phyloP scores from a whole-genome alignment of 768 basidiomycete genomes.

The Serendipita vermifera region DNA sequence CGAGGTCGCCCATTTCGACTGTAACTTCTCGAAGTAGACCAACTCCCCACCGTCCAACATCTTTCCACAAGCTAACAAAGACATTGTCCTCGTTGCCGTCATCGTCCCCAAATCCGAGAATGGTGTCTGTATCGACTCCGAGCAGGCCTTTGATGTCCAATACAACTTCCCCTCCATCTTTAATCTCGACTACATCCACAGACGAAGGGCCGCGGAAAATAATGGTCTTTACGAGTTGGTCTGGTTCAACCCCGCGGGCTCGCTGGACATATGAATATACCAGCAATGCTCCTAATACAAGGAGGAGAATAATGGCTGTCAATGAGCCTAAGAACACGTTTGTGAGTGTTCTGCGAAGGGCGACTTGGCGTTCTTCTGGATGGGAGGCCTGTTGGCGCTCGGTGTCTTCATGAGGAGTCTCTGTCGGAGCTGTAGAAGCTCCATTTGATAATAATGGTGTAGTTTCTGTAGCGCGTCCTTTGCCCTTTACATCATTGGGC shows the following conservation, averaged over 20 bases:
- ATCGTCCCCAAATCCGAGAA: neutral
- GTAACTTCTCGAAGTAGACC: neutral
- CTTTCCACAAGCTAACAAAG: neutral
- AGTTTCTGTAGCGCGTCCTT: neutral
- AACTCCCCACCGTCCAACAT: neutral
- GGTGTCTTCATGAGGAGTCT: too few relatives aligned
- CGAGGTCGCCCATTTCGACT: neutral
- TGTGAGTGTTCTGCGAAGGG: neutral
- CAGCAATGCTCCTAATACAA: neutral
- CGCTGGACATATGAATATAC: slow-evolving; percentile 1
- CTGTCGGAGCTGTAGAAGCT: neutral
- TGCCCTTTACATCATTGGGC: neutral
- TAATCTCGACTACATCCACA: neutral
- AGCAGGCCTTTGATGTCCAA: neutral
- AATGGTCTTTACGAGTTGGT: neutral
- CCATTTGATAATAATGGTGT: neutral
- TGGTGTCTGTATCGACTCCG: neutral
- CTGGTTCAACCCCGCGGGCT: neutral
- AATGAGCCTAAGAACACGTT: neutral
- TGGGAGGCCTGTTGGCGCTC: too few relatives aligned
- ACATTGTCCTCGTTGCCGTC: neutral
- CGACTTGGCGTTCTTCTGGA: neutral
- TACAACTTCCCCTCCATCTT: neutral
- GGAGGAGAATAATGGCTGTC: neutral
- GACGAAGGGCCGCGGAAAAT: neutral